Evolutionary conservation across 108 stramenopile genomes (phyloP).

Genomic region (Aurantiochytrium sp.): DNA sequence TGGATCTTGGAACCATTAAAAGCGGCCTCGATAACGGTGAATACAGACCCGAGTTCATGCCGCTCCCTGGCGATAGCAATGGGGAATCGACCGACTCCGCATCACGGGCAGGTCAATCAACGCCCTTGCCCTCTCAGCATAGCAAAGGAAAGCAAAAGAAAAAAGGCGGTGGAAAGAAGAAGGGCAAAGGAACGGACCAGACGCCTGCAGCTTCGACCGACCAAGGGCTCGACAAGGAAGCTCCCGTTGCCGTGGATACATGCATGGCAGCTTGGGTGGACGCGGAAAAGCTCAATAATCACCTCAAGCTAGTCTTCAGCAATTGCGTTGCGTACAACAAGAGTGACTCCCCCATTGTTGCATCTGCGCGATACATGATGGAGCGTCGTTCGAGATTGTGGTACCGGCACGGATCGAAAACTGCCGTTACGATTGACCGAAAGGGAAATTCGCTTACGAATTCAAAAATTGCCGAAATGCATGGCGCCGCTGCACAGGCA

Average conservation of each 20-base stretch:
- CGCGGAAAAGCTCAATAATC: not conserved
- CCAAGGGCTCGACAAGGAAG: too few species aligned
- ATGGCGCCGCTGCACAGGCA: not conserved
- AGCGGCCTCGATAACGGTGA: constrained; percentile 44
- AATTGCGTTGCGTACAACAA: not conserved
- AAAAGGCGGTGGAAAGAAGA: not conserved
- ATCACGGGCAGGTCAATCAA: too few species aligned
- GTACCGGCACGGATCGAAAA: not conserved
- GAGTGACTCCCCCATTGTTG: not conserved
- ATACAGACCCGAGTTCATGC: constrained; percentile 26
- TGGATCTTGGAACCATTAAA: constrained; percentile 76
- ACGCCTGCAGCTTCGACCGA: too few species aligned
- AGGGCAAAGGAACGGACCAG: too few species aligned
- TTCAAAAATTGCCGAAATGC: not conserved
- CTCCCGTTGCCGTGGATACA: too few species aligned
- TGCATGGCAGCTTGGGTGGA: not conserved
- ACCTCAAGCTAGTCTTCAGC: constrained; percentile 12
- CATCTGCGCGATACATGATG: not conserved
- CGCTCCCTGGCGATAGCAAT: not conserved
- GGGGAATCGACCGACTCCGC: too few species aligned
- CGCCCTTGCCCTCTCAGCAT: not conserved
- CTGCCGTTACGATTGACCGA: not conserved
- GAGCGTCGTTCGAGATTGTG: not conserved
- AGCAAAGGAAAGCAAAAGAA: not conserved
- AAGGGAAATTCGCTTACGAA: not conserved